Percentiles rank a stretch among this genome's conserved stretches.
These are phyloP conservation scores for Kalmanozyma brasiliensis DNA, from an alignment of 1,284 basidiomycete genomes.

Conservation along the genomic window DNA sequence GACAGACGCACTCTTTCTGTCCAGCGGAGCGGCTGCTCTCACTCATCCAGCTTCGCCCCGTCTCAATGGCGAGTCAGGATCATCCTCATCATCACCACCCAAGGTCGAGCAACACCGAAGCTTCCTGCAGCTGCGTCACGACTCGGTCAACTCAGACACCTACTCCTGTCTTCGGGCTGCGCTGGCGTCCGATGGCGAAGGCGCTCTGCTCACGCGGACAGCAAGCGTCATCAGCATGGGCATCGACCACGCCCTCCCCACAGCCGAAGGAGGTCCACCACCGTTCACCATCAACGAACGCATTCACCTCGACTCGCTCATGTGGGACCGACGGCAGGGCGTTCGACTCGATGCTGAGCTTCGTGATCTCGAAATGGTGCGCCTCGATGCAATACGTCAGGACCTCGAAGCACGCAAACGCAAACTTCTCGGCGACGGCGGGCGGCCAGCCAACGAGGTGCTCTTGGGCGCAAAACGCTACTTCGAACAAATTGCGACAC, in stretches of 20 bases:
- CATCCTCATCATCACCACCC: neutral
- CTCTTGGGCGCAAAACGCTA: conserved; percentile 31
- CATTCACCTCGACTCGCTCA: conserved; percentile 46
- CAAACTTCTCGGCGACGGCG: conserved; percentile 27
- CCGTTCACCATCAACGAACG: conserved; percentile 33
- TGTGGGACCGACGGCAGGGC: conserved; percentile 45
- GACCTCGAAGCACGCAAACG: conserved; percentile 33
- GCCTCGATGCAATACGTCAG: conserved; percentile 16
- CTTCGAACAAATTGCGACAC: conserved; percentile 31
- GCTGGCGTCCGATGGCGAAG: conserved; percentile 42
- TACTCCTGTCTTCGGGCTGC: conserved; percentile 42
- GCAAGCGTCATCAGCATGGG: conserved; percentile 32
- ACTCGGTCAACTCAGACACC: conserved; percentile 40
- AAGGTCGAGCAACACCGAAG: conserved; percentile 22
- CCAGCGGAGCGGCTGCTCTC: conserved; percentile 29
- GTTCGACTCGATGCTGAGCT: conserved; percentile 40
- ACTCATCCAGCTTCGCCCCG: conserved; percentile 16
- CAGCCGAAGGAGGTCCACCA: conserved; percentile 7
- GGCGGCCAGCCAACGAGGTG: conserved; percentile 16
- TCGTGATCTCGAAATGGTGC: conserved; percentile 24
- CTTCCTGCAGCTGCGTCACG: conserved; percentile 35
- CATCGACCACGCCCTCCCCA: conserved; percentile 26
- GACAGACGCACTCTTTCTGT: conserved; percentile 24
- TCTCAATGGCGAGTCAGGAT: neutral
- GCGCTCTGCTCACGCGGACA: conserved; percentile 33